Conservation (phyloP, 2,329 filamentous ascomycete genomes). For the Cladophialophora exuberans region DNA sequence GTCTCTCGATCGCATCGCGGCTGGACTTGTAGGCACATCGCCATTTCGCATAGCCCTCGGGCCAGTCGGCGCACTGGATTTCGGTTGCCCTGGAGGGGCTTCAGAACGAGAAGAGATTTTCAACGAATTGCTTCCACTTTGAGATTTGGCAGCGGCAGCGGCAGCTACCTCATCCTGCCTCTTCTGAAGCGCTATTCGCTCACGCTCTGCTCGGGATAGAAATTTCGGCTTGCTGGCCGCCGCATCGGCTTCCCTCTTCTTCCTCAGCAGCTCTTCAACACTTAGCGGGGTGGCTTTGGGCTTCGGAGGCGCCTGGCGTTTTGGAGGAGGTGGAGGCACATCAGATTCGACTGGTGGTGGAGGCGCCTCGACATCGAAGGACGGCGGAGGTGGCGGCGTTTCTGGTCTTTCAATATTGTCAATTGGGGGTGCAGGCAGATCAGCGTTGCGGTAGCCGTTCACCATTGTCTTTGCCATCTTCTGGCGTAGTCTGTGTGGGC, state of each 20-base stretch:
- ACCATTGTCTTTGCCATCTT: constrained; percentile 41
- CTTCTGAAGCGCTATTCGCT: constrained; percentile 78
- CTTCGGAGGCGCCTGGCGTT: constrained; percentile 42
- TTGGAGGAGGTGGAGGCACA: constrained; percentile 46
- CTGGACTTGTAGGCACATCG: constrained; percentile 53
- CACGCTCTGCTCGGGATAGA: constrained; percentile 79
- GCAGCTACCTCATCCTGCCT: constrained; percentile 72
- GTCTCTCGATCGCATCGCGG: constrained; percentile 50
- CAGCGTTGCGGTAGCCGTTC: constrained; percentile 34
- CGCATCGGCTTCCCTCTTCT: constrained; percentile 84
- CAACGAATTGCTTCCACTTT: too few relatives aligned
- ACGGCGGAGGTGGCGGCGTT: constrained; percentile 30
- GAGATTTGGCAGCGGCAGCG: constrained; percentile 7
- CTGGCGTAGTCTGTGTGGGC: background rate
- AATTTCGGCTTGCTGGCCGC: constrained; percentile 87
- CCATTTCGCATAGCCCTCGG: constrained; percentile 67
- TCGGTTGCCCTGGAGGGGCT: too few relatives aligned
- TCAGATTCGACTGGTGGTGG: constrained; percentile 19
- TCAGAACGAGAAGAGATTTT: background rate
- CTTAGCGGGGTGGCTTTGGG: constrained; percentile 64
- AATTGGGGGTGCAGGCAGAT: constrained; percentile 40
- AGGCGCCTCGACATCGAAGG: constrained; percentile 32
- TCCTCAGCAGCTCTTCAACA: constrained; percentile 80
- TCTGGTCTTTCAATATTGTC: constrained; percentile 40
- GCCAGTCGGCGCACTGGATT: constrained; percentile 65